Percentiles rank a stretch among this genome's conserved stretches.
phyloP scores from a whole-genome alignment of 257 asterid genomes.

The Paulownia fortunei region DNA sequence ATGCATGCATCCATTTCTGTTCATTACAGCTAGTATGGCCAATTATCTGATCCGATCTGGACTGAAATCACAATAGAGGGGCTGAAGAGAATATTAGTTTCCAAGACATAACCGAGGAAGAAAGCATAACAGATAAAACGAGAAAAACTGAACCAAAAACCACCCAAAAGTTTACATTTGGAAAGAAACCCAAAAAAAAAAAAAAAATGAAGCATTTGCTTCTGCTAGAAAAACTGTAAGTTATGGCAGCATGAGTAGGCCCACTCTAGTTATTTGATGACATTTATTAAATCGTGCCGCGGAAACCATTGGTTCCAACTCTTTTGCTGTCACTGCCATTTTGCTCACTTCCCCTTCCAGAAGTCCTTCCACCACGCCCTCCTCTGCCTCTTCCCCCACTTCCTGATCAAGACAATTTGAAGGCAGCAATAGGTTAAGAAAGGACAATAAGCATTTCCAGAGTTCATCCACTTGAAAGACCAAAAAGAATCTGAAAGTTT shows the following conservation, averaged over 20 bases:
- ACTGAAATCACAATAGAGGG: neutral
- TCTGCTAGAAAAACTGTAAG: constrained; percentile 26
- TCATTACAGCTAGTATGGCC: neutral
- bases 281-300: constrained; percentile 37
- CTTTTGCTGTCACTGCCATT: constrained; percentile 33
- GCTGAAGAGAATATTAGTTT: neutral
- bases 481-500: no score
- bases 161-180: constrained; percentile 21
- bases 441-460: neutral
- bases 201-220: constrained; percentile 42
- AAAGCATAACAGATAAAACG: neutral
- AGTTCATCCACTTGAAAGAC: neutral
- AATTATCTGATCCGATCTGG: neutral
- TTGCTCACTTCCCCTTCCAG: constrained; percentile 51
- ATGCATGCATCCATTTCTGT: neutral
- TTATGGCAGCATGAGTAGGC: constrained; percentile 14
- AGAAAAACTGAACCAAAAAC: constrained; percentile 3
- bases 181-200: constrained; percentile 14
- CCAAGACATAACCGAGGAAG: constrained; percentile 10
- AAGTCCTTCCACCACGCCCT: constrained; percentile 67
- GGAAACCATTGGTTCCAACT: constrained; percentile 45
- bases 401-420: constrained; percentile 50
- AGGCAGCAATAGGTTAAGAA: constrained; percentile 4
- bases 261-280: constrained; percentile 23
- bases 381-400: constrained; percentile 64